Evolutionary conservation across 768 basidiomycete species (phyloP).

Genomic region (Clavulina sp.): DNA sequence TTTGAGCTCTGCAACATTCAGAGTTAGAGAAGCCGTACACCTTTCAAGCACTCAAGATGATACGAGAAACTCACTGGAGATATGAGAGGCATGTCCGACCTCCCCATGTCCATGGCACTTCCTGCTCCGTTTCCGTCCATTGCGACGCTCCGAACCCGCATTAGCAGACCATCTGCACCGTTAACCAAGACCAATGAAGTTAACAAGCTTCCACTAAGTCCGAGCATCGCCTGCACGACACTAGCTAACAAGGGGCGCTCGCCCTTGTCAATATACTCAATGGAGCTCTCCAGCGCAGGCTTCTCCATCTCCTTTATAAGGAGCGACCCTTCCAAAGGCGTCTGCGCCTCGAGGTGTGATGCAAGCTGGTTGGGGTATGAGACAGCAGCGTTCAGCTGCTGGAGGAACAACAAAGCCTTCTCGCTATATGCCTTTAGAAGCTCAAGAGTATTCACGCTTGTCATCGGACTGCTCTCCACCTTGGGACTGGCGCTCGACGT

Average conservation of each 20-base stretch:
- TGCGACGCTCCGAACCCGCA: conserved; percentile 17
- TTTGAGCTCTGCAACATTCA: conserved; percentile 50
- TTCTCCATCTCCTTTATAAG: conserved; percentile 41
- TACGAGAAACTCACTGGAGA: conserved; percentile 11
- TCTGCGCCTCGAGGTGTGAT: conserved; percentile 62
- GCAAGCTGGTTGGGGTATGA: conserved; percentile 82
- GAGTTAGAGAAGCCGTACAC: background rate
- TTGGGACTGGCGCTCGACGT: conserved; percentile 27
- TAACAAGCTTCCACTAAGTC: conserved; percentile 50
- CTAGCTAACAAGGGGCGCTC: conserved; percentile 57
- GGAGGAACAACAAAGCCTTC: conserved; percentile 55
- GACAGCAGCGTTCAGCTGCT: conserved; percentile 77
- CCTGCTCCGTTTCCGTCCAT: conserved; percentile 5
- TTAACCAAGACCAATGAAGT: conserved; percentile 54
- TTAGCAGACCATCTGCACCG: conserved; percentile 47
- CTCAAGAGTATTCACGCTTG: conserved; percentile 30
- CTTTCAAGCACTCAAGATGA: background rate
- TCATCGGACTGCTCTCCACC: conserved; percentile 20
- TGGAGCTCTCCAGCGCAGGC: conserved; percentile 20
- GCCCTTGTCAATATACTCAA: conserved; percentile 38
- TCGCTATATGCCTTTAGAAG: conserved; percentile 52
- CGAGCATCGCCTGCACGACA: conserved; percentile 53
- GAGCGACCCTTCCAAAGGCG: conserved; percentile 48
- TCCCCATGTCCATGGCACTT: too few relatives aligned
- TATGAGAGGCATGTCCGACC: background rate